Evolutionary conservation across 306 rosid species (phyloP).

Genomic region (Citrullus amarus): DNA sequence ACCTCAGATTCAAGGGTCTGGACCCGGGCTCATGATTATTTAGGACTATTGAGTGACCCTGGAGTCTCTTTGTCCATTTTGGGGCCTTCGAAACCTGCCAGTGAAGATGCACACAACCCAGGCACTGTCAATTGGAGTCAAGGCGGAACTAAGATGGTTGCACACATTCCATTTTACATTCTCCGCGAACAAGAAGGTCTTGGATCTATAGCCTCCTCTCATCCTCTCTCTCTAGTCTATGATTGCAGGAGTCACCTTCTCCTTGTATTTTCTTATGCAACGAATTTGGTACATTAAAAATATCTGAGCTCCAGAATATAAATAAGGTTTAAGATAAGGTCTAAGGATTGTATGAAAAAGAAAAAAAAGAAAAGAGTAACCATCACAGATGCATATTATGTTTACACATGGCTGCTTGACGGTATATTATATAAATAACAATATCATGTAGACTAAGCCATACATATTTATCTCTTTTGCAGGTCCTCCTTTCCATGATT

Average conservation of each 20-base stretch:
- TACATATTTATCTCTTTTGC: slow-evolving; percentile 16
- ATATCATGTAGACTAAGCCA: neutral
- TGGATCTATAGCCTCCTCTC: neutral
- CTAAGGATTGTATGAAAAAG: neutral
- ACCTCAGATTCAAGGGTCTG: slow-evolving; percentile 74
- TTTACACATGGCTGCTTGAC: neutral
- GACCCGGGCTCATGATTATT: slow-evolving; percentile 81
- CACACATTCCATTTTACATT: slow-evolving; percentile 86
- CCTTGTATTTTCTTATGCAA: neutral
- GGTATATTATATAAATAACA: slow-evolving; percentile 5
- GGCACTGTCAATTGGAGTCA: slow-evolving; percentile 83
- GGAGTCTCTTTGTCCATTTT: slow-evolving; percentile 74
- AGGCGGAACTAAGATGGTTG: slow-evolving; percentile 72
- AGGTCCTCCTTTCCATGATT: slow-evolving; percentile 91
- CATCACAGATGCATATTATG: neutral
- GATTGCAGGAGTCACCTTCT: neutral
- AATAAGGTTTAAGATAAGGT: neutral
- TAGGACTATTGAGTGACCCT: slow-evolving; percentile 85
- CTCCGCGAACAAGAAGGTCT: slow-evolving; percentile 75
- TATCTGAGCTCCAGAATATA: neutral
- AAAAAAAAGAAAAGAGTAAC: neutral
- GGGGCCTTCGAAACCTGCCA: slow-evolving; percentile 68
- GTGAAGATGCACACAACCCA: slow-evolving; percentile 37
- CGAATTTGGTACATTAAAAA: neutral
- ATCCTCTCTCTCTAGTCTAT: neutral